These are phyloP conservation scores for Pichia cephalocereana DNA, from an alignment of 805 yeast species.

Conservation along the genomic window DNA sequence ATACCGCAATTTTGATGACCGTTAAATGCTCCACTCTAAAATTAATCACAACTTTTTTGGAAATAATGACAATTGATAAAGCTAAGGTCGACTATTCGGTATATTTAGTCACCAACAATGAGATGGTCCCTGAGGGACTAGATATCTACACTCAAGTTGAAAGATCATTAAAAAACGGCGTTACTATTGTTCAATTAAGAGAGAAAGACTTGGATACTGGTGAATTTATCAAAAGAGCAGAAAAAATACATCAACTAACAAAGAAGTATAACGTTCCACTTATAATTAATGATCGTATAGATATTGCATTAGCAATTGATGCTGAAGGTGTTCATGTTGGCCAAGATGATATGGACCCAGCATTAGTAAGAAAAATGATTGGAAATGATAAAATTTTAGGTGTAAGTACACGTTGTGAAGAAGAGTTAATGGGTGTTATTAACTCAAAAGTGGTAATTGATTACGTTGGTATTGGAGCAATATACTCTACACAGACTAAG, in stretches of 20 bases:
- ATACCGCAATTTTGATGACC: too few relatives aligned
- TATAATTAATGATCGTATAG: conserved; percentile 79
- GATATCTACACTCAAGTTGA: conserved; percentile 54
- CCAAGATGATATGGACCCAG: conserved; percentile 74
- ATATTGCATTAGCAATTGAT: conserved; percentile 79
- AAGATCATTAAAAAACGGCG: conserved; percentile 60
- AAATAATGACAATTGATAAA: conserved; percentile 1
- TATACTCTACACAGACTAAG: conserved; percentile 69
- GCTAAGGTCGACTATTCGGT: conserved; percentile 42
- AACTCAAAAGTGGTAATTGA: conserved; percentile 41
- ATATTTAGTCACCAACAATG: conserved; percentile 74
- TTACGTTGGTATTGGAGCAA: conserved; percentile 79
- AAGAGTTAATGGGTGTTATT: conserved; percentile 34
- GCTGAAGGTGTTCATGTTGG: conserved; percentile 85
- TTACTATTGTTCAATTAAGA: conserved; percentile 72
- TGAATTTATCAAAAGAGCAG: conserved; percentile 57
- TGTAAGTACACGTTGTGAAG: conserved; percentile 54
- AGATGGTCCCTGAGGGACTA: conserved; percentile 55
- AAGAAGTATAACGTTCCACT: conserved; percentile 55
- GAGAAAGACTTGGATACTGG: conserved; percentile 67
- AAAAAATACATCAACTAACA: conserved; percentile 53
- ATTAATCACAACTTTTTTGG: too few relatives aligned
- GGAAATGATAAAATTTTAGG: conserved; percentile 77
- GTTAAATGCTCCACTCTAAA: neutral
- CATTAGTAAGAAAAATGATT: conserved; percentile 47